A percentile compares a stretch with the other conserved stretches of the same genome.
Evolutionary conservation across 805 yeast genomes (phyloP).

Genomic region (Cyberlindnera mrakii): DNA sequence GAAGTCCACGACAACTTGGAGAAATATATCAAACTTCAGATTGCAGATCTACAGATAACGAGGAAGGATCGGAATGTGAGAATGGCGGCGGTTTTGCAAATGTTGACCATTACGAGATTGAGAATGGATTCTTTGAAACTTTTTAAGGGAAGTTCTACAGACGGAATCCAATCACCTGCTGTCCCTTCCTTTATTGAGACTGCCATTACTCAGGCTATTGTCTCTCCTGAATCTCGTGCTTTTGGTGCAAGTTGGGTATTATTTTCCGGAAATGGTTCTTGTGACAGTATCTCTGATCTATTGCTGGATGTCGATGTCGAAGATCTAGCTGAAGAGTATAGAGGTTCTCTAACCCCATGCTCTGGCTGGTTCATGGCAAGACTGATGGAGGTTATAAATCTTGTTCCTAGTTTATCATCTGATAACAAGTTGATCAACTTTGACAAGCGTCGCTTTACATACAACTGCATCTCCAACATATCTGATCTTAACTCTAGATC

Average conservation of each 20-base stretch:
- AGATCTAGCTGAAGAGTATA: constrained; percentile 22
- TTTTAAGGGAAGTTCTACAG: constrained; percentile 22
- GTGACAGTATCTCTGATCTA: constrained; percentile 27
- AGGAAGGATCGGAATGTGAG: constrained; percentile 55
- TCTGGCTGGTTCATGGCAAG: constrained; percentile 89
- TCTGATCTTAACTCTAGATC: constrained; percentile 27
- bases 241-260: constrained; percentile 65
- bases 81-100: constrained; percentile 62
- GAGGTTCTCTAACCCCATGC: constrained; percentile 65
- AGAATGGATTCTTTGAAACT: constrained; percentile 57
- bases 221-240: constrained; percentile 74
- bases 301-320: constrained; percentile 31
- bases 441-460: constrained; percentile 72
- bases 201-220: constrained; percentile 64
- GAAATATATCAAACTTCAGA: constrained; percentile 54
- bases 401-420: constrained; percentile 72
- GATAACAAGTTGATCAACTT: constrained; percentile 69
- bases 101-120: constrained; percentile 57
- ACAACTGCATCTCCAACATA: constrained; percentile 53
- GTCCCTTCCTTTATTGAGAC: constrained; percentile 85
- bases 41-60: constrained; percentile 55
- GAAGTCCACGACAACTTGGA: constrained; percentile 63
- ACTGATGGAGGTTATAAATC: constrained; percentile 66
- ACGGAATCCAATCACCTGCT: constrained; percentile 33
- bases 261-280: constrained; percentile 30